phyloP scores from a whole-genome alignment of 352 stramenopile species.

The Globisporangium polare region DNA sequence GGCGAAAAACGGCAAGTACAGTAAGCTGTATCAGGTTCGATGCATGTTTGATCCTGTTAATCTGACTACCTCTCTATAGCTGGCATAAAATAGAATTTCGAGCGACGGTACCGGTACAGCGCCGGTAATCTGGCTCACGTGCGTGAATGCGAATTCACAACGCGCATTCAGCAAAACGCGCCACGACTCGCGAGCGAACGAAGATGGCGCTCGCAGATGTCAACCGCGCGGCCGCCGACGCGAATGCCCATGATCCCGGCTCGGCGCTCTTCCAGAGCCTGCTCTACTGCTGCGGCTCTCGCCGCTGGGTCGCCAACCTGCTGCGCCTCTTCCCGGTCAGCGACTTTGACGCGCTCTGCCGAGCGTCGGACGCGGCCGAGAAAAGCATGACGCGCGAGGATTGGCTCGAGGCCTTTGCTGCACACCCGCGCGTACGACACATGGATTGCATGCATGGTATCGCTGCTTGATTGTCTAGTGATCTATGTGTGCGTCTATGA shows the following conservation, averaged over 20 bases:
- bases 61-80: too few relatives aligned
- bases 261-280: slow-evolving; percentile 36
- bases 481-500: not conserved
- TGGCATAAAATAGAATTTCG: too few relatives aligned
- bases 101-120: too few relatives aligned
- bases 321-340: slow-evolving; percentile 32
- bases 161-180: too few relatives aligned
- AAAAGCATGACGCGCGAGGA: slow-evolving; percentile 35
- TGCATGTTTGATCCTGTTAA: too few relatives aligned
- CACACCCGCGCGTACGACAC: slow-evolving; percentile 48
- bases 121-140: too few relatives aligned
- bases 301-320: slow-evolving; percentile 42
- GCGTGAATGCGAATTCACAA: too few relatives aligned
- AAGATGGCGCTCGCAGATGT: slow-evolving; percentile 30
- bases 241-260: slow-evolving; percentile 12
- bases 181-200: not conserved
- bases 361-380: slow-evolving; percentile 39
- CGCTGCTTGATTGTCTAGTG: not conserved
- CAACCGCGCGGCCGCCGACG: slow-evolving; percentile 33
- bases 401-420: slow-evolving; percentile 69
- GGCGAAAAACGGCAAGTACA: too few relatives aligned
- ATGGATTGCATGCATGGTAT: not conserved
- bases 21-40: too few relatives aligned
- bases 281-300: slow-evolving; percentile 63
- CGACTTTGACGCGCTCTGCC: slow-evolving; percentile 38